A percentile compares a stretch with the other conserved stretches of the same genome.
Evolutionary conservation across 768 basidiomycete species (phyloP).

Genomic region (Rhodotorula diobovata): DNA sequence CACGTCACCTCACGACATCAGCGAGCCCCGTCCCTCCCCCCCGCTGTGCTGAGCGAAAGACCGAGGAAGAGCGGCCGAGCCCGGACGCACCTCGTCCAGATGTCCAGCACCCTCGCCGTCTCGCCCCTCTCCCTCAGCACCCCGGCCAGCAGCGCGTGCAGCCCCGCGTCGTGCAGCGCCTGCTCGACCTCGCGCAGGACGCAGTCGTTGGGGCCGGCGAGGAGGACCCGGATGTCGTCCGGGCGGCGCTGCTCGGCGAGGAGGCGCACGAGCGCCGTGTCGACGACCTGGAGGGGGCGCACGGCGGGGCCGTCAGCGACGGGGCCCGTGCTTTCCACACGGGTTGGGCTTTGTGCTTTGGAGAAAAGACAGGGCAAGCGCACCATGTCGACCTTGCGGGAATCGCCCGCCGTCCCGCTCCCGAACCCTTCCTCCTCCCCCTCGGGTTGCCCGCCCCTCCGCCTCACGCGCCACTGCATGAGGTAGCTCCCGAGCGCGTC

Average conservation of each 20-base stretch:
- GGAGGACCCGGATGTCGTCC: slow-evolving; percentile 26
- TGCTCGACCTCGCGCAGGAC: slow-evolving; percentile 22
- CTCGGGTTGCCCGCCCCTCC: slow-evolving; percentile 17
- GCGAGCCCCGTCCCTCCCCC: neutral
- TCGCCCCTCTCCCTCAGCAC: slow-evolving; percentile 16
- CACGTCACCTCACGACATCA: neutral
- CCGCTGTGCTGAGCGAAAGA: no score
- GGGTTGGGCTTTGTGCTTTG: no score
- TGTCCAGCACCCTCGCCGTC: slow-evolving; percentile 8
- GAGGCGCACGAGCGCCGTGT: slow-evolving; percentile 30
- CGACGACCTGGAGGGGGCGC: slow-evolving; percentile 39
- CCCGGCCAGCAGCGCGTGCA: slow-evolving; percentile 26
- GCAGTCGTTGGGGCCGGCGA: slow-evolving; percentile 32
- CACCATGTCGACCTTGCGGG: slow-evolving; percentile 39
- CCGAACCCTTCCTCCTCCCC: no score
- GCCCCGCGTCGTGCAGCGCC: slow-evolving; percentile 2
- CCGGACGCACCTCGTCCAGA: slow-evolving; percentile 32
- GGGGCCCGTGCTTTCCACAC: no score
- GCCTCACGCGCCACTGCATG: slow-evolving; percentile 28
- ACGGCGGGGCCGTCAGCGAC: no score
- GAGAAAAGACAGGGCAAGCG: neutral
- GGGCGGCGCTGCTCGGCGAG: slow-evolving; percentile 20
- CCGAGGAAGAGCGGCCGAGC: neutral
- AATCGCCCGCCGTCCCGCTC: slow-evolving; percentile 9
- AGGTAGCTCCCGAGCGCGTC: slow-evolving; percentile 24